phyloP scores from a whole-genome alignment of 306 rosid species.

The Crotalaria pallida region DNA sequence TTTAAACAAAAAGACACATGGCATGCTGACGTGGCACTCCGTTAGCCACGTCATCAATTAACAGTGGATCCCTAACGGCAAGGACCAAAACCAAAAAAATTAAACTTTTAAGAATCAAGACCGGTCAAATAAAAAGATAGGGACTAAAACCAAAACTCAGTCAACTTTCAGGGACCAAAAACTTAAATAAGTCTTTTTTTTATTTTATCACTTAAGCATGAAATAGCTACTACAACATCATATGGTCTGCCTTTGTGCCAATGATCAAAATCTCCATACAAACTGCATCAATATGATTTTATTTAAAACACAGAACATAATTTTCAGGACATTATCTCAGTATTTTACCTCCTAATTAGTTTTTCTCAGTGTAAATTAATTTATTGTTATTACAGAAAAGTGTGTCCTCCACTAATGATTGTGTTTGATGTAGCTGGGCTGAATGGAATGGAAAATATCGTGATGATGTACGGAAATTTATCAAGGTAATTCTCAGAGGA shows the following conservation, averaged over 20 bases:
- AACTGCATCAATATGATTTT: slow-evolving; percentile 4
- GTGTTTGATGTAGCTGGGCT: slow-evolving; percentile 74
- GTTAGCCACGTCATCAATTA: too few relatives aligned
- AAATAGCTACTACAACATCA: not conserved
- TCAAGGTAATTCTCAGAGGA: slow-evolving; percentile 56
- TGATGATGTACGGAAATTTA: slow-evolving; percentile 81
- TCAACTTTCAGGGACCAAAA: too few relatives aligned
- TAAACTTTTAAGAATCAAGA: too few relatives aligned
- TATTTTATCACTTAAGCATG: not conserved
- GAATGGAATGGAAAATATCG: slow-evolving; percentile 98
- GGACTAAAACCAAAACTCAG: too few relatives aligned
- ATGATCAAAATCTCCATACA: not conserved
- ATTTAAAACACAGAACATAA: not conserved
- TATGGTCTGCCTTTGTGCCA: not conserved
- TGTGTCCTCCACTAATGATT: slow-evolving; percentile 7
- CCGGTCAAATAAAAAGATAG: too few relatives aligned
- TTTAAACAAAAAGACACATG: too few relatives aligned
- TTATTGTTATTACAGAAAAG: not conserved
- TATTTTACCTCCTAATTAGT: not conserved
- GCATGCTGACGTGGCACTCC: too few relatives aligned
- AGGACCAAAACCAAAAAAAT: too few relatives aligned
- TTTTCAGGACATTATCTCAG: not conserved
- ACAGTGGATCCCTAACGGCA: too few relatives aligned
- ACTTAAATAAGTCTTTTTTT: too few relatives aligned
- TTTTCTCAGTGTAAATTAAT: not conserved